Evolutionary conservation across 2,329 filamentous ascomycete genomes (phyloP).

Genomic region (Botrytis byssoidea): DNA sequence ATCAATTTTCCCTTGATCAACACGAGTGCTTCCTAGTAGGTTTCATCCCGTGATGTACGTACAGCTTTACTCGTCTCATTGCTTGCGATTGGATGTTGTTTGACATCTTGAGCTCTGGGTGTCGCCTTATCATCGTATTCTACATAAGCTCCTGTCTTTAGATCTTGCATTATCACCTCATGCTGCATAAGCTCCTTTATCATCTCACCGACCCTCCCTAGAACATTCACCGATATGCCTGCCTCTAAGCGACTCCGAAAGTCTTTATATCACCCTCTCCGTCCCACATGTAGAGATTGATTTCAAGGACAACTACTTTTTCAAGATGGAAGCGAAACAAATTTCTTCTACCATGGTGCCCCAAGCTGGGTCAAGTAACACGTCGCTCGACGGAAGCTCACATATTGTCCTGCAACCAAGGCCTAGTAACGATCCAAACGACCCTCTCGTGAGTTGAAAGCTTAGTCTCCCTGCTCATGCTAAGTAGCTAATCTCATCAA

Average conservation of each 20-base stretch:
- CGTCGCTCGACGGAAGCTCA: not conserved
- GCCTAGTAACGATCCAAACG: not conserved
- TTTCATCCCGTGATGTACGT: not conserved
- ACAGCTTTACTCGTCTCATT: not conserved
- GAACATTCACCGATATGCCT: not conserved
- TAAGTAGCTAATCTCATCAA: not conserved
- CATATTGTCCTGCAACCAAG: not conserved
- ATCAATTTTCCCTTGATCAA: not conserved
- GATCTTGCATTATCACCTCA: not conserved
- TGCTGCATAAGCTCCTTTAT: not conserved
- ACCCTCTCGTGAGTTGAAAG: not conserved
- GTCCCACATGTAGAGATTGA: not conserved
- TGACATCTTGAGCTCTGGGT: not conserved
- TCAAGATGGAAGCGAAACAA: not conserved
- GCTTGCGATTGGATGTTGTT: not conserved
- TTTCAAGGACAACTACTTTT: not conserved
- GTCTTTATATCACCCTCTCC: not conserved
- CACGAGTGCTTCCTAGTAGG: not conserved
- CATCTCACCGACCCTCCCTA: not conserved
- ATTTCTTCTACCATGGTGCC: not conserved
- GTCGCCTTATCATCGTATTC: not conserved
- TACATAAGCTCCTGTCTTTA: not conserved
- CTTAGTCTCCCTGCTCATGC: not conserved
- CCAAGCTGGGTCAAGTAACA: not conserved
- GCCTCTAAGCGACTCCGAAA: not conserved